Evolutionary conservation across 208 protist species (phyloP), one percentile per base, ranked within the genome.

Genomic region (Trypanosoma lewisi): DNA sequence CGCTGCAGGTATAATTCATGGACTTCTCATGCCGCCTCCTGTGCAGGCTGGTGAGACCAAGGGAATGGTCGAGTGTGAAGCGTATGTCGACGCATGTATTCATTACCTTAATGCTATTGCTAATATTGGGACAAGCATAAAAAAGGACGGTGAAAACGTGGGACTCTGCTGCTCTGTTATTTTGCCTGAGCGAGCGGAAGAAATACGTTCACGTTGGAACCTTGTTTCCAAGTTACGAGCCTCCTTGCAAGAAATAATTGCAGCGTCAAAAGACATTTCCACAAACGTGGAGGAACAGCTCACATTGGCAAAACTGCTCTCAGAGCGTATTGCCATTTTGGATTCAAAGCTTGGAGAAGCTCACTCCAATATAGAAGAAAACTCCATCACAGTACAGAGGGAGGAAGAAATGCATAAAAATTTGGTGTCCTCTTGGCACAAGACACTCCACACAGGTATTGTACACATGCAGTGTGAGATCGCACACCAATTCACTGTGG

Each of bases 151-250:
- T 30, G 67, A 73, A 54, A 28, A 12, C 17, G 59, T 57, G 28
- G 67, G 67, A 16, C 52, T 73, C 11, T 73, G 59, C 34, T 73
- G 58, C 34, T 25, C 59, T 36, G 21, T 62, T 67, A 25, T 55
- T 49, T 27, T 45, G 8, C 14, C 3, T 8, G 57, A 72, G n/a
- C 14, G 47, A 23, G 23, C 60, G 16, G 57, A 63, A 0, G 6
- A 16, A 21, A n/a, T 47, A 9, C 42, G 41, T 37, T 21, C 30
- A 34, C 23, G 45, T 33, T 72, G 66, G 56, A 14, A 31, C 2
- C 2, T n/a, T 0, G n/a, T 63, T 34, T 14, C 2, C 25, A 19
- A 63, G 30, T 31, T 19, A 27, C 34, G 25, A 11, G 14, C 28
- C 14, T 19, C 28, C 25, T 33, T 72, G 25, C n/a, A 34, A 23